A percentile compares a stretch with the other conserved stretches of the same genome.
Conservation (phyloP, 2,329 filamentous ascomycete species). For the Colletotrichum cuscutae region DNA sequence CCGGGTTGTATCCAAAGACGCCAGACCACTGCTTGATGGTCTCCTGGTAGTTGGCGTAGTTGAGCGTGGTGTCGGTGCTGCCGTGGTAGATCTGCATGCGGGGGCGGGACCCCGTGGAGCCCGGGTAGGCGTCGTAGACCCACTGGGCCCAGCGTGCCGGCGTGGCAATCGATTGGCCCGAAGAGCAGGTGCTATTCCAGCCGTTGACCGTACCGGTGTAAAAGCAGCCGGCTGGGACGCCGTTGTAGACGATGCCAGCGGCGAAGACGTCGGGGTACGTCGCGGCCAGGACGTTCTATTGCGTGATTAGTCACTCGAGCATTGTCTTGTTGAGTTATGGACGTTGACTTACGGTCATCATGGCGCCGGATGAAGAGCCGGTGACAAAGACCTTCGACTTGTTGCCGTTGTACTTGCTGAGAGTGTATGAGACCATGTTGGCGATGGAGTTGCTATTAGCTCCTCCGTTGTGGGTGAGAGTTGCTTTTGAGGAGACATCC, state of each 20-base stretch:
- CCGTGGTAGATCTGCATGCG: slow-evolving; percentile 71
- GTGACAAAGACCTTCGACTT: slow-evolving; percentile 59
- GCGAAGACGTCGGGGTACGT: slow-evolving; percentile 66
- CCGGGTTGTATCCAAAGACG: slow-evolving; percentile 53
- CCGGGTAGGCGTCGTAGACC: slow-evolving; percentile 59
- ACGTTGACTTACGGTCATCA: slow-evolving; percentile 32
- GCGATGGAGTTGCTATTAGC: slow-evolving; percentile 62
- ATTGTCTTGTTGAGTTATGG: too few species aligned
- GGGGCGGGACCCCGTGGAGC: slow-evolving; percentile 59
- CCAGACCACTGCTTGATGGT: slow-evolving; percentile 67
- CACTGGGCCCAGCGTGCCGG: slow-evolving; percentile 53
- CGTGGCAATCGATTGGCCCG: slow-evolving; percentile 57
- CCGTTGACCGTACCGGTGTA: slow-evolving; percentile 51
- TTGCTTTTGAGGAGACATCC: slow-evolving; percentile 65
- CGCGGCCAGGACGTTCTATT: slow-evolving; percentile 57
- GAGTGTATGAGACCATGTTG: slow-evolving; percentile 63
- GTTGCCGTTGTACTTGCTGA: slow-evolving; percentile 60
- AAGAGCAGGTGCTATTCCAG: slow-evolving; percentile 67
- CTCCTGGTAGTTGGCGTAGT: slow-evolving; percentile 66
- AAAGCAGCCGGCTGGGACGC: slow-evolving; percentile 68
- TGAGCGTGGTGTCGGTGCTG: slow-evolving; percentile 58
- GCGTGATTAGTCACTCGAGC: not conserved
- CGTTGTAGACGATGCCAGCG: slow-evolving; percentile 61
- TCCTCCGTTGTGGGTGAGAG: slow-evolving; percentile 61
- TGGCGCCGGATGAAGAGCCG: slow-evolving; percentile 42